phyloP scores from a whole-genome alignment of 495 filamentous ascomycete species.

The Penicillium angulare region DNA sequence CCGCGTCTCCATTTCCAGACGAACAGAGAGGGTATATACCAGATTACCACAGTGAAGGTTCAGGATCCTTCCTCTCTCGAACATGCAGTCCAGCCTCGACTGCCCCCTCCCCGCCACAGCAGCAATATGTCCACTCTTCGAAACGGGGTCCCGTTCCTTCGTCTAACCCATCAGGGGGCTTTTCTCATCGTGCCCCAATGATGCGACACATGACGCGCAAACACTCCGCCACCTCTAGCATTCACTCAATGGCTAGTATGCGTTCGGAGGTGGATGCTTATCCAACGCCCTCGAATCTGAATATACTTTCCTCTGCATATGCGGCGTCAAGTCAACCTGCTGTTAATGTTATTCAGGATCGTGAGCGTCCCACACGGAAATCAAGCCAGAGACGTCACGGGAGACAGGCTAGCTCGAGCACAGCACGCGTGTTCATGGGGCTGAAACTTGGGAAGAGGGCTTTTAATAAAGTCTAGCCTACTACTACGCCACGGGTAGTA shows the following conservation, averaged over 20 bases:
- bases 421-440: constrained; percentile 35
- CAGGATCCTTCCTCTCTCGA: constrained; percentile 14
- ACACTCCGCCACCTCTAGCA: constrained; percentile 65
- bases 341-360: constrained; percentile 8
- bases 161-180: constrained; percentile 27
- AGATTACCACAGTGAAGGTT: constrained; percentile 19
- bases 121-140: constrained; percentile 16
- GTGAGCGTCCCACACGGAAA: constrained; percentile 11
- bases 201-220: constrained; percentile 31
- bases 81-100: constrained; percentile 24
- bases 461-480: constrained; percentile 22
- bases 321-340: constrained; percentile 3
- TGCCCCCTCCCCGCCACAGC: constrained; percentile 16
- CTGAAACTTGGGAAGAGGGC: constrained; percentile 33
- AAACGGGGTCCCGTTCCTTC: constrained; percentile 24
- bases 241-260: constrained; percentile 62
- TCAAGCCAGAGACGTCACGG: constrained; percentile 20
- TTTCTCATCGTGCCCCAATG: constrained; percentile 24
- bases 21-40: constrained; percentile 17
- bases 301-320: background rate
- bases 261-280: constrained; percentile 60
- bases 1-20: constrained; percentile 15
- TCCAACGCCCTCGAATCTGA: constrained; percentile 9
- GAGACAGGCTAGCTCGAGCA: constrained; percentile 17
- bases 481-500: too few species aligned